A percentile compares a stretch with the other conserved stretches of the same genome.
Evolutionary conservation across 2,329 filamentous ascomycete genomes (phyloP).

Genomic region (Pseudogymnoascus sp.): DNA sequence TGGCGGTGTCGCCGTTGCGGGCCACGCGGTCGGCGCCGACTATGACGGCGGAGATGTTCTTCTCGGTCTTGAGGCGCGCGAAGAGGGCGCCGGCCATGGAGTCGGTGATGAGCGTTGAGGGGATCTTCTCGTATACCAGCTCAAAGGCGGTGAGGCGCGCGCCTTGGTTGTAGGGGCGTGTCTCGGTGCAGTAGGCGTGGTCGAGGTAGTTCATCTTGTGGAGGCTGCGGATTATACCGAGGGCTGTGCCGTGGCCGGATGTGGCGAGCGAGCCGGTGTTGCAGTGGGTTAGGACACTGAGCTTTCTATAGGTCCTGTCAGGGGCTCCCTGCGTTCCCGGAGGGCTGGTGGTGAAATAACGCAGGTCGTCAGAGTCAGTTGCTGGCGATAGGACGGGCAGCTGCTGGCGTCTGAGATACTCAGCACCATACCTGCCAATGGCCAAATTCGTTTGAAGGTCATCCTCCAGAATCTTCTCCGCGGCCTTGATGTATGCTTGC

Average conservation of each 20-base stretch:
- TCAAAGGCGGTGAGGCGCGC: slow-evolving; percentile 93
- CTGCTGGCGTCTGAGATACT: slow-evolving; percentile 58
- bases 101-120: slow-evolving; percentile 86
- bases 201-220: slow-evolving; percentile 58
- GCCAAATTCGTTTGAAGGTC: slow-evolving; percentile 81
- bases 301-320: slow-evolving; percentile 41
- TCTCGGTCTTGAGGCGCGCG: slow-evolving; percentile 48
- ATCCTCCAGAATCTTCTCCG: slow-evolving; percentile 79
- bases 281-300: slow-evolving; percentile 93
- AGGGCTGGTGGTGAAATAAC: slow-evolving; percentile 31
- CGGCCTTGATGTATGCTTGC: slow-evolving; percentile 65
- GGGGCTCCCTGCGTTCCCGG: slow-evolving; percentile 33
- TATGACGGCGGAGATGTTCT: slow-evolving; percentile 76
- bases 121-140: slow-evolving; percentile 87
- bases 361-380: slow-evolving; percentile 20
- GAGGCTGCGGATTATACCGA: slow-evolving; percentile 86
- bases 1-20: slow-evolving; percentile 93
- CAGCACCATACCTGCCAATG: slow-evolving; percentile 76
- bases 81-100: slow-evolving; percentile 93
- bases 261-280: slow-evolving; percentile 97
- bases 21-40: slow-evolving; percentile 94
- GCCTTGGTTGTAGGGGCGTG: slow-evolving; percentile 94
- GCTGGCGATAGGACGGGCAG: slow-evolving; percentile 20
- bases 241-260: slow-evolving; percentile 91
- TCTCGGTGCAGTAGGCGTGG: slow-evolving; percentile 94